Conservation (phyloP, 139 green algal genomes). For the Closterium sp. region DNA sequence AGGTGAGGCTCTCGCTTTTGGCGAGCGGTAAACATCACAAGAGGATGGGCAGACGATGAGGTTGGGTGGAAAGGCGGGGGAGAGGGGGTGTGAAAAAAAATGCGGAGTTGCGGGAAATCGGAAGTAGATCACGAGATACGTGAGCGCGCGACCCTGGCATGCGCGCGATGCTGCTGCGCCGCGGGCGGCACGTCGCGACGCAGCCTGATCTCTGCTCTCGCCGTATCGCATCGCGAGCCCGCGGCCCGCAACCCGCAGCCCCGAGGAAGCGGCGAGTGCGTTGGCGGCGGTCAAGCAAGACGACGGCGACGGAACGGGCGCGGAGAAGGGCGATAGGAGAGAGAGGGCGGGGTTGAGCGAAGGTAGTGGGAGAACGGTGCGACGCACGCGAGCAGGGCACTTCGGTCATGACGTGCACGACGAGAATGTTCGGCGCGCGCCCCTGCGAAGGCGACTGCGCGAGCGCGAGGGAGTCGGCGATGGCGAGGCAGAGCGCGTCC, state of each 20-base stretch:
- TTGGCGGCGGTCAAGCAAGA: no score
- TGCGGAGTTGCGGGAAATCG: not conserved
- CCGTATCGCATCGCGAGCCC: not conserved
- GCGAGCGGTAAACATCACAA: no score
- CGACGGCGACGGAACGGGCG: not conserved
- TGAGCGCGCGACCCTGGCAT: not conserved
- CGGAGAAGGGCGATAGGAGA: not conserved
- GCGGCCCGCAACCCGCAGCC: no score
- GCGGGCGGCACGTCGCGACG: not conserved
- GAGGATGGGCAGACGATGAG: not conserved
- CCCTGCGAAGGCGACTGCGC: not conserved
- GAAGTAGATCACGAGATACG: not conserved
- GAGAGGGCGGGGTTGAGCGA: not conserved
- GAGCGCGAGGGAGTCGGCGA: not conserved
- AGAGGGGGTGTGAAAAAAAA: not conserved
- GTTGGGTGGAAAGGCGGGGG: not conserved
- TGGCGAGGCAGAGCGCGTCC: not conserved
- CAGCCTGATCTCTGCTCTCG: not conserved
- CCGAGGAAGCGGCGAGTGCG: no score
- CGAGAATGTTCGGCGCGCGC: not conserved
- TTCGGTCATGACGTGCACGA: not conserved
- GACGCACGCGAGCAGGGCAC: not conserved
- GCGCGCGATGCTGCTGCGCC: no score
- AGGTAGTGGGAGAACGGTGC: not conserved
- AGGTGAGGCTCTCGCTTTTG: not conserved